Percentiles rank a stretch among this genome's conserved stretches.
These are phyloP conservation scores for Mimosa pudica DNA, from an alignment of 306 rosid genomes.

Conservation along the genomic window DNA sequence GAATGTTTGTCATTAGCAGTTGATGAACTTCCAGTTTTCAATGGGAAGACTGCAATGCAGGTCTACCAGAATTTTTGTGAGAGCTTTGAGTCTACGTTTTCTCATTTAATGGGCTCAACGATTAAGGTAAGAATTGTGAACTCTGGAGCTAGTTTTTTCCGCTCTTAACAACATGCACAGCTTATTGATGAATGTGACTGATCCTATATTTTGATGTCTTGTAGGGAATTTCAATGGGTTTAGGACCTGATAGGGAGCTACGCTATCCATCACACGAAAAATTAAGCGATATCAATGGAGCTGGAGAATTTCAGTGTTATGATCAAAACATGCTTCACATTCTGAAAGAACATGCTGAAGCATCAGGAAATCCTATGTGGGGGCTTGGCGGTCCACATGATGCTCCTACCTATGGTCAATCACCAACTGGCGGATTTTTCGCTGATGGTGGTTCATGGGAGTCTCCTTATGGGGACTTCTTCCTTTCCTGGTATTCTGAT, in stretches of 20 bases:
- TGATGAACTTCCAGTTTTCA: constrained; percentile 78
- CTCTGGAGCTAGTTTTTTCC: not conserved
- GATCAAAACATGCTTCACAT: constrained; percentile 72
- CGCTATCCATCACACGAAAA: constrained; percentile 78
- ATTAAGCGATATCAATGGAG: constrained; percentile 45
- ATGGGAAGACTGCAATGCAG: constrained; percentile 79
- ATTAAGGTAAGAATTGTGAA: constrained; percentile 54
- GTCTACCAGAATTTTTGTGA: constrained; percentile 75
- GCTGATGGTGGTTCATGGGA: constrained; percentile 84
- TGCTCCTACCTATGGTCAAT: constrained; percentile 59
- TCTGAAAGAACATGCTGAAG: constrained; percentile 81
- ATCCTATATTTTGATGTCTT: constrained; percentile 28
- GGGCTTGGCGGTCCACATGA: constrained; percentile 98
- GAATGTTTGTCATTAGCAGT: constrained; percentile 80
- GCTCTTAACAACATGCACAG: constrained; percentile 15
- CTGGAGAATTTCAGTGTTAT: constrained; percentile 92
- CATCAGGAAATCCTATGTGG: constrained; percentile 76
- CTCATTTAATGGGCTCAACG: constrained; percentile 56
- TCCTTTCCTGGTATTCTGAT: constrained; percentile 92
- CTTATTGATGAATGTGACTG: constrained; percentile 29
- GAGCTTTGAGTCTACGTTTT: constrained; percentile 63
- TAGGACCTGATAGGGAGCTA: constrained; percentile 92
- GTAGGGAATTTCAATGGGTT: constrained; percentile 88
- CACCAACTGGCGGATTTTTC: constrained; percentile 64
- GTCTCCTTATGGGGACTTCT: constrained; percentile 77